Percentiles rank a stretch among this genome's conserved stretches.
Conservation (phyloP, 2,329 filamentous ascomycete species). For the Sclerotinia trifoliorum region DNA sequence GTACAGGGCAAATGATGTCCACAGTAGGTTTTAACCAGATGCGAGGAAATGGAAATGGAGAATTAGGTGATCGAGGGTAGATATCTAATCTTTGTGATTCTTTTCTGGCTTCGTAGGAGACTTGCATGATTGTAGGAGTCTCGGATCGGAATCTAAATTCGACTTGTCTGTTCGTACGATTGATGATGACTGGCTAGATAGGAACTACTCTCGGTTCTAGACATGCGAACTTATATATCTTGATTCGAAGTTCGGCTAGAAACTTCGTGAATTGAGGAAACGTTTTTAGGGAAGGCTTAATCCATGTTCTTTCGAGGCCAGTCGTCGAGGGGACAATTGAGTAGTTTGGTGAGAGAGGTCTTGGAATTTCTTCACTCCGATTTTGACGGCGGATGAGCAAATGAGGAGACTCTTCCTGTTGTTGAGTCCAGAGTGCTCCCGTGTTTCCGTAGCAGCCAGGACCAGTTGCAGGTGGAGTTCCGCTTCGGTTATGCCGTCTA, state of each 20-base stretch:
- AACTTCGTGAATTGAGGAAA: neutral
- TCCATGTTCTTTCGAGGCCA: neutral
- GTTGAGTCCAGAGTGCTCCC: neutral
- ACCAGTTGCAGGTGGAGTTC: too few species aligned
- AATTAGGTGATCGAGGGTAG: neutral
- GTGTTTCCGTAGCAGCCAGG: fast-evolving
- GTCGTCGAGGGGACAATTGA: slow-evolving; percentile 1
- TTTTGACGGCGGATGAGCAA: too few species aligned
- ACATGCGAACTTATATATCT: neutral
- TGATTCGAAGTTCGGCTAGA: neutral
- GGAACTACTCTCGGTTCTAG: neutral
- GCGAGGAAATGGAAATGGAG: too few species aligned
- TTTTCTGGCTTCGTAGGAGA: neutral
- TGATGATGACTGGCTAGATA: neutral
- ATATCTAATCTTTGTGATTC: neutral
- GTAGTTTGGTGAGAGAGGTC: neutral
- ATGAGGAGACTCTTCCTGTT: neutral
- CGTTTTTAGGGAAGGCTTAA: neutral
- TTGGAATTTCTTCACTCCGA: neutral
- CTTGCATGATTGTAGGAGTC: slow-evolving; percentile 5
- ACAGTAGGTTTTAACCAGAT: neutral
- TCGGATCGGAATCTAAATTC: neutral
- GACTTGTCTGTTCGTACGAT: too few species aligned
- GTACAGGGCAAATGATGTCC: slow-evolving; percentile 1
- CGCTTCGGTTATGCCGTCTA: neutral